These are phyloP conservation scores for Triangularia verruculosa DNA, from an alignment of 2,329 filamentous ascomycete species.

Conservation along the genomic window DNA sequence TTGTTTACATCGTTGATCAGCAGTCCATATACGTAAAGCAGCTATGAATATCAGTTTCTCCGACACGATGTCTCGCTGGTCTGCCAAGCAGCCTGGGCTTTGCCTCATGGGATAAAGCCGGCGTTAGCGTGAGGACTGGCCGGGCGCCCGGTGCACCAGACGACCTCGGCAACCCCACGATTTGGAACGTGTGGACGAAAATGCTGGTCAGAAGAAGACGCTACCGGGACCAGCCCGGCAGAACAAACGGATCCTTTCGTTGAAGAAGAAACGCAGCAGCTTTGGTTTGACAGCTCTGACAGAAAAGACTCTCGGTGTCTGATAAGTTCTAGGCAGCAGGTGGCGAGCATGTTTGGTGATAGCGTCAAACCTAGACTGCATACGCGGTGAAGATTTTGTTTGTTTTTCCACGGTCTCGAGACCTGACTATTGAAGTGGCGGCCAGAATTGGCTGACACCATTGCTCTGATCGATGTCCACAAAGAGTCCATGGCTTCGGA, in stretches of 20 bases:
- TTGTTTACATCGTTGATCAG: background rate
- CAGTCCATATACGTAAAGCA: constrained; percentile 4
- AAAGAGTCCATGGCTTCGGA: background rate
- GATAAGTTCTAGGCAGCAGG: background rate
- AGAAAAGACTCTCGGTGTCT: background rate
- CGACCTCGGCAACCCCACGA: constrained; percentile 9
- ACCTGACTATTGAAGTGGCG: background rate
- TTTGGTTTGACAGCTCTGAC: background rate
- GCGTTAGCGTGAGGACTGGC: constrained; percentile 2
- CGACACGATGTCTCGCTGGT: constrained; percentile 1
- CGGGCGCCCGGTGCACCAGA: background rate
- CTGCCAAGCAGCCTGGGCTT: constrained; percentile 4
- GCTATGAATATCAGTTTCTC: constrained; percentile 3
- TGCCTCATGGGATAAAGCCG: background rate
- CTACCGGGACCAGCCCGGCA: background rate
- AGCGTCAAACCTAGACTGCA: background rate
- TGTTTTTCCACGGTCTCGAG: background rate
- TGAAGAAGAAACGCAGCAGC: background rate
- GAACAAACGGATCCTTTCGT: background rate
- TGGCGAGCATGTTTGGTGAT: background rate
- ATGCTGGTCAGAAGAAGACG: background rate
- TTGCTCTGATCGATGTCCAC: background rate
- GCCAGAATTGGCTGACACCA: background rate
- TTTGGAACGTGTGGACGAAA: background rate
- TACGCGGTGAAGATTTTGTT: background rate